Conservation (phyloP, 2,329 filamentous ascomycete species). For the Penicillium brevicompactum region DNA sequence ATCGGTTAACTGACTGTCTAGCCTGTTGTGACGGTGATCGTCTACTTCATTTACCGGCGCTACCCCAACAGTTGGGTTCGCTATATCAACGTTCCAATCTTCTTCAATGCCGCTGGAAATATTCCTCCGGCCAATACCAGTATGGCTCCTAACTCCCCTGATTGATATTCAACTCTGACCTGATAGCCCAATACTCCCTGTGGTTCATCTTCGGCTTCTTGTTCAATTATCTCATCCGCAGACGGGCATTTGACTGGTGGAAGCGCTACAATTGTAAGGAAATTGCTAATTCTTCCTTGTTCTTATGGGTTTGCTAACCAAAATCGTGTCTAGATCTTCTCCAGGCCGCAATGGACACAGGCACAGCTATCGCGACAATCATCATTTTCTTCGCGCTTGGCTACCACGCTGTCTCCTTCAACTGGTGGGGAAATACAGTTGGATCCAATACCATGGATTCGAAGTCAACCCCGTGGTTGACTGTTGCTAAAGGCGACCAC, state of each 20-base stretch:
- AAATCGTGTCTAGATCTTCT: background rate
- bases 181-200: conserved; percentile 29
- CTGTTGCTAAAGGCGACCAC: conserved; percentile 28
- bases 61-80: conserved; percentile 35
- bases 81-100: conserved; percentile 37
- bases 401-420: conserved; percentile 32
- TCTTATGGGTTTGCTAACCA: no score
- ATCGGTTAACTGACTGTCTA: background rate
- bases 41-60: conserved; percentile 30
- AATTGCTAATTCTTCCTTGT: no score
- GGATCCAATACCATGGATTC: conserved; percentile 38
- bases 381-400: conserved; percentile 38
- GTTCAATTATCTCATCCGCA: conserved; percentile 35
- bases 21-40: conserved; percentile 33
- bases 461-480: conserved; percentile 37
- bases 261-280: conserved; percentile 35
- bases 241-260: conserved; percentile 36
- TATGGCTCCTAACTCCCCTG: conserved; percentile 21
- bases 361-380: conserved; percentile 34
- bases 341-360: conserved; percentile 38
- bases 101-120: conserved; percentile 37
- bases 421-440: conserved; percentile 41
- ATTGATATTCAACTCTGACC: background rate
- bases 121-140: conserved; percentile 37
- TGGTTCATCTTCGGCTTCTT: conserved; percentile 38